A percentile compares a stretch with the other conserved stretches of the same genome.
Conservation (phyloP, 2,329 filamentous ascomycete genomes). For the Cercospora canescens region DNA sequence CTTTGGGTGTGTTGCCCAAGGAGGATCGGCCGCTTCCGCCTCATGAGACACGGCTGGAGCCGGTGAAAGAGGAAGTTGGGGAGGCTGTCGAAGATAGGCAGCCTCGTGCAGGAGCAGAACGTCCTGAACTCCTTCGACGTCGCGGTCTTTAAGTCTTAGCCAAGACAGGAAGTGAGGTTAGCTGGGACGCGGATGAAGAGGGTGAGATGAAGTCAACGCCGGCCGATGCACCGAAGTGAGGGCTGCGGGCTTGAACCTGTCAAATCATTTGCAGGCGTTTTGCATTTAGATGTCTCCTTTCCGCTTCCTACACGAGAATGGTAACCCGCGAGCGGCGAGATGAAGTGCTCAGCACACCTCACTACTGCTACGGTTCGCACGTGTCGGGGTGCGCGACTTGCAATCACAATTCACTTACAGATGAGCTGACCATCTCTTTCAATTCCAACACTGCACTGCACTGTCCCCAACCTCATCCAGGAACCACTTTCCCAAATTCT, state of each 20-base stretch:
- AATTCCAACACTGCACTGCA: not conserved
- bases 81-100: not conserved
- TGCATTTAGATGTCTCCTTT: not conserved
- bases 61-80: not conserved
- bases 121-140: not conserved
- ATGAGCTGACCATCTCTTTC: not conserved
- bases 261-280: not conserved
- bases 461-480: too few species aligned
- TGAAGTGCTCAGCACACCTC: not conserved
- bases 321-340: not conserved
- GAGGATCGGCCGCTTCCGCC: conserved; percentile 1
- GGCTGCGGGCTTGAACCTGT: not conserved
- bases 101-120: not conserved
- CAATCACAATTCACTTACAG: not conserved
- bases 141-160: not conserved
- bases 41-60: not conserved
- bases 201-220: not conserved
- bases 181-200: not conserved
- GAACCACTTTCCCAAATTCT: too few species aligned
- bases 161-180: not conserved
- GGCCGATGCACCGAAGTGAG: not conserved
- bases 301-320: not conserved
- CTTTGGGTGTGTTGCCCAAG: conserved; percentile 8
- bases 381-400: not conserved
- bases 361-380: not conserved